Percentiles rank a stretch among this genome's conserved stretches.
Evolutionary conservation across 2,329 filamentous ascomycete species (phyloP).

Genomic region (Pleomassaria siparia): DNA sequence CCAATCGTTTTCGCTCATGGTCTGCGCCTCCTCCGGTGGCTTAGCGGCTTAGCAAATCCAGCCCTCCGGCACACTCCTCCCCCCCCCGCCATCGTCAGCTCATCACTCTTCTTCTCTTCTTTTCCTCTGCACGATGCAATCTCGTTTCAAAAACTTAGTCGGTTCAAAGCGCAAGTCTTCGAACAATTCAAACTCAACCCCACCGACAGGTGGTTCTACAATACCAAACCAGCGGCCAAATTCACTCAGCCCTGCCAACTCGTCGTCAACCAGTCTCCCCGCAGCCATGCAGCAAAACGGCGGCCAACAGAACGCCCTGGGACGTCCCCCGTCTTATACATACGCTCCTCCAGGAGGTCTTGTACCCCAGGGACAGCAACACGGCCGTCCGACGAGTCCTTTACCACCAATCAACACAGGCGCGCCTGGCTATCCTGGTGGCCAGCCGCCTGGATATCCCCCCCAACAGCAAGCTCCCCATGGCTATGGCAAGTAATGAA

Average conservation of each 20-base stretch:
- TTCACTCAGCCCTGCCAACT: conserved; percentile 43
- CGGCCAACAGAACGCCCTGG: conserved; percentile 54
- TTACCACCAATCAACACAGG: conserved; percentile 60
- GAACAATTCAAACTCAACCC: conserved; percentile 50
- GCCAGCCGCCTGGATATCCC: conserved; percentile 47
- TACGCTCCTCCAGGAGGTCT: conserved; percentile 50
- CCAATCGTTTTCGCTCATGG: conserved; percentile 29
- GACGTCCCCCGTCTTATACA: conserved; percentile 65
- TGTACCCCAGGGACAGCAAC: conserved; percentile 33
- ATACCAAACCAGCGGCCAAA: conserved; percentile 44
- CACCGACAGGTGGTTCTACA: conserved; percentile 28
- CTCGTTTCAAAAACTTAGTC: conserved; percentile 76
- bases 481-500: conserved; percentile 36
- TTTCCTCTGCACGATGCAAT: conserved; percentile 77
- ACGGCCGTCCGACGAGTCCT: conserved; percentile 55
- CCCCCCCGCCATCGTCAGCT: conserved; percentile 24
- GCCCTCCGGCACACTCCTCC: conserved; percentile 20
- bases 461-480: conserved; percentile 45
- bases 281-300: conserved; percentile 52
- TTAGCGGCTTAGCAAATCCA: no score
- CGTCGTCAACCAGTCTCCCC: conserved; percentile 41
- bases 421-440: conserved; percentile 52
- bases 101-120: conserved; percentile 16
- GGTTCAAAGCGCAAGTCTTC: conserved; percentile 82
- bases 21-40: conserved; percentile 19